Percentiles rank a stretch among this genome's conserved stretches.
Conservation (phyloP, 495 filamentous ascomycete genomes). For the Xylaria venustula region DNA sequence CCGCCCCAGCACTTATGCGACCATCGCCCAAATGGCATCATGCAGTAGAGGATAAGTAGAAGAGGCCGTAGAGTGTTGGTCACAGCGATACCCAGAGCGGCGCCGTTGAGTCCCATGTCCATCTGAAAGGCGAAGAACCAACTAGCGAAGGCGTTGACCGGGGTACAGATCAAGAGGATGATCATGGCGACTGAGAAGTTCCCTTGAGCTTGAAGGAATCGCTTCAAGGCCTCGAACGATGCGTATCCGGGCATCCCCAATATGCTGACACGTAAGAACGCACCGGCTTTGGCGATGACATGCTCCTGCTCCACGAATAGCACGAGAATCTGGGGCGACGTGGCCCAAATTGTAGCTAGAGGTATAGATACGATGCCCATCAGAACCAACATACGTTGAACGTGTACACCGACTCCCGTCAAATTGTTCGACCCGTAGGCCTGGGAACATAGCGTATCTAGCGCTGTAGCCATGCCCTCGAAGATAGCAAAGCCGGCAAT, state of each 20-base stretch:
- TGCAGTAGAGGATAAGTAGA: slow-evolving; percentile 48
- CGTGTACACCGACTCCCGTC: slow-evolving; percentile 67
- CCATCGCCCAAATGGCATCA: slow-evolving; percentile 30
- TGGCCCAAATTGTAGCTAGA: slow-evolving; percentile 63
- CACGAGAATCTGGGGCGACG: slow-evolving; percentile 57
- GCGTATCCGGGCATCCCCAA: slow-evolving; percentile 71
- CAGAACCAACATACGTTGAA: slow-evolving; percentile 69
- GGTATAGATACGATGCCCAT: slow-evolving; percentile 63
- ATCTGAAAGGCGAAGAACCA: slow-evolving; percentile 70
- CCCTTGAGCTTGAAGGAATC: slow-evolving; percentile 73
- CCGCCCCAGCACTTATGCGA: slow-evolving; percentile 56
- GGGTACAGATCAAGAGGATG: slow-evolving; percentile 66
- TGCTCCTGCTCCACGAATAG: slow-evolving; percentile 64
- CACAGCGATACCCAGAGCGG: slow-evolving; percentile 54
- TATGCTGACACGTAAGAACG: slow-evolving; percentile 64
- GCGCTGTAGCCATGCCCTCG: slow-evolving; percentile 68
- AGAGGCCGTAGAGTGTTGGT: slow-evolving; percentile 53
- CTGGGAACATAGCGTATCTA: slow-evolving; percentile 76
- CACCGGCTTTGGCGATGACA: slow-evolving; percentile 56
- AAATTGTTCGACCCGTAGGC: slow-evolving; percentile 71
- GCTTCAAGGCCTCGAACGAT: slow-evolving; percentile 68
- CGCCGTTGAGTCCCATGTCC: slow-evolving; percentile 58
- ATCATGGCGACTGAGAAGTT: slow-evolving; percentile 66
- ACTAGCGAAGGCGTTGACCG: slow-evolving; percentile 69
- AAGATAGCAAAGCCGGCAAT: slow-evolving; percentile 74